Base-by-base conservation (phyloP, 2,329 filamentous ascomycete genomes). In the Thielaviopsis euricoi region DNA sequence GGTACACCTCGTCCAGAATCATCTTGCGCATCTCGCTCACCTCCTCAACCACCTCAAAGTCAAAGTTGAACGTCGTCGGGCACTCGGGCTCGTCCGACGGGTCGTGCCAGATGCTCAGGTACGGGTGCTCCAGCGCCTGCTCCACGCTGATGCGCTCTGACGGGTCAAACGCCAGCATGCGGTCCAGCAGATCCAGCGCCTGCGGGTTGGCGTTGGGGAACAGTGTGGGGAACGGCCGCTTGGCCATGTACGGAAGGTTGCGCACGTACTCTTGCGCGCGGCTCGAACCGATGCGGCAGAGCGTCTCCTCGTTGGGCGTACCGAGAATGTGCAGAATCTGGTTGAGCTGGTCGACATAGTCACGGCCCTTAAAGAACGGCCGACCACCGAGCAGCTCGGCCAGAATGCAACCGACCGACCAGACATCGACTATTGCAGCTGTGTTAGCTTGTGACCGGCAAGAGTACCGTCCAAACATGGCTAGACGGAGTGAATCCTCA, bases 271-370 rank as follows among this genome's bases (percentile, higher is more conserved):
- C 93, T 73, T 97, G 93, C 17, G 93, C 93, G 63, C 93, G 86
- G 12, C 89, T 89, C 4, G 90, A 96, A 57, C 93, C 93, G 67
- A 98, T 98, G 63, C 93, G 87, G 25, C 82, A 85, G 21, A 98
- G 79, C 0, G 93, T 98, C 69, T 95, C 89, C 71, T 97, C 91
- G 68, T 91, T 95, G 48, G 93, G 93, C 1, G 91, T 98, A 63
- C 93, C 93, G 57, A 98, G 85, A 70, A 95, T 96, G 76, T 97
- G 90, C 58, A 98, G 80, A 67, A 98, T 98, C 74, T 98, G 93
- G 78, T 98, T 98, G 63, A 98, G 82, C 76, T 98, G 93, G 73
- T 98, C 93, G 71, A 98, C 93, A 68, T 98, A 98, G 75, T 98
- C 93, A 62, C 93, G 87, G 60, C 93, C 93, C 75, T 98, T 98